Conservation (phyloP, 139 green algal species). For the Closterium sp. region DNA sequence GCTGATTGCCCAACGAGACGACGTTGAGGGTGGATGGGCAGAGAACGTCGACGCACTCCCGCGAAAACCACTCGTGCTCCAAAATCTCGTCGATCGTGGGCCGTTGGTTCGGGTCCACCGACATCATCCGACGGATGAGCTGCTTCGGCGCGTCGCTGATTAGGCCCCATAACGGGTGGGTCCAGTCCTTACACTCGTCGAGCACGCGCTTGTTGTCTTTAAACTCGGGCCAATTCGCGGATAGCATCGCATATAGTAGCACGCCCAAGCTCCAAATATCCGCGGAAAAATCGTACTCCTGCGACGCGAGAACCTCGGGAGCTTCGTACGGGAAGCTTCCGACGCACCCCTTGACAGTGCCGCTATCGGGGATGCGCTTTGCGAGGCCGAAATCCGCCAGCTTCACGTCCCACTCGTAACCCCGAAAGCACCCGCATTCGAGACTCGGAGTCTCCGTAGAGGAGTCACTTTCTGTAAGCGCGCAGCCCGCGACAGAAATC, state of each 20-base stretch:
- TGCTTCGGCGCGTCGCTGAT: background rate
- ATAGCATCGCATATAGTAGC: background rate
- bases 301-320: background rate
- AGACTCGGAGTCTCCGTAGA: background rate
- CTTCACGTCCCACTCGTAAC: background rate
- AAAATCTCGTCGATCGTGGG: background rate
- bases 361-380: background rate
- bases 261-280: background rate
- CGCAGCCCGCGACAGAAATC: background rate
- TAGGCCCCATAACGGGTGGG: background rate
- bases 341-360: background rate
- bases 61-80: background rate
- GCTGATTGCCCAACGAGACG: too few species aligned
- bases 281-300: background rate
- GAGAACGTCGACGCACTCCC: background rate
- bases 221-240: background rate
- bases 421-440: background rate
- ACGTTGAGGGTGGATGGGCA: background rate
- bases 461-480: background rate
- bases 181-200: background rate
- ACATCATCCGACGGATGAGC: background rate
- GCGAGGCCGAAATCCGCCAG: background rate
- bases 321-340: background rate
- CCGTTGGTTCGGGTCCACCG: background rate
- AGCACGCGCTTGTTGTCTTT: background rate